These are phyloP conservation scores for Monosporozyma siamensis DNA, from an alignment of 805 yeast genomes.

Conservation along the genomic window DNA sequence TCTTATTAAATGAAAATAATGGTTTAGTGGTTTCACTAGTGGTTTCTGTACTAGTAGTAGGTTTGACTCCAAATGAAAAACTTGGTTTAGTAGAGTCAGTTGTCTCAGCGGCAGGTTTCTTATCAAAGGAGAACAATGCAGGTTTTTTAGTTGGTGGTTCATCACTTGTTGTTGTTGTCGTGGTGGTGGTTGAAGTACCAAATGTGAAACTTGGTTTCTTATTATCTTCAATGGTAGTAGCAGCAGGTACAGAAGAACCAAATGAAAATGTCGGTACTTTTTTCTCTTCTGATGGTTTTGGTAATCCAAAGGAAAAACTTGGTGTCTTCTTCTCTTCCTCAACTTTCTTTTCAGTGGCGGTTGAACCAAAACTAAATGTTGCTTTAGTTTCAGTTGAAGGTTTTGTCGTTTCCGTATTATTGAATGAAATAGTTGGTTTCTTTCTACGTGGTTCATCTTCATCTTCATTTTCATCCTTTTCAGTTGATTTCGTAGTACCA, in stretches of 20 bases:
- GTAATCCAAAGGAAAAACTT: slow-evolving; percentile 1
- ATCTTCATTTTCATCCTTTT: neutral
- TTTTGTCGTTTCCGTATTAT: neutral
- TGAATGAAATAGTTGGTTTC: slow-evolving; percentile 10
- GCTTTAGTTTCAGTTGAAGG: slow-evolving; percentile 5
- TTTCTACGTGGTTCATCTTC: neutral
- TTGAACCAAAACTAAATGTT: slow-evolving; percentile 8
- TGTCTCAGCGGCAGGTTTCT: neutral
- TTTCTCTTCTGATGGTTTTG: slow-evolving; percentile 1
- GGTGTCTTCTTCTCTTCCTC: slow-evolving; percentile 1
- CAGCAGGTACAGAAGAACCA: neutral
- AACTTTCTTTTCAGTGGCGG: neutral
- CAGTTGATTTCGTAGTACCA: slow-evolving; percentile 1
- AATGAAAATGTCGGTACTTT: slow-evolving; percentile 3
- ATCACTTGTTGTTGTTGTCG: neutral
- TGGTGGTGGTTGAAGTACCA: neutral
- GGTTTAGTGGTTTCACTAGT: slow-evolving; percentile 6
- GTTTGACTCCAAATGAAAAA: slow-evolving; percentile 2
- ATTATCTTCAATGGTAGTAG: neutral
- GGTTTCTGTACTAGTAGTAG: neutral
- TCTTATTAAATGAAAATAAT: slow-evolving; percentile 8
- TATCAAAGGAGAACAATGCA: neutral
- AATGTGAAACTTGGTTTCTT: slow-evolving; percentile 9
- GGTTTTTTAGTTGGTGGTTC: neutral
- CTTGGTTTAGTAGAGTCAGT: neutral